A percentile compares a stretch with the other conserved stretches of the same genome.
These are phyloP conservation scores for Guadua angustifolia DNA, from an alignment of 176 grass and related monocot species.

Conservation along the genomic window DNA sequence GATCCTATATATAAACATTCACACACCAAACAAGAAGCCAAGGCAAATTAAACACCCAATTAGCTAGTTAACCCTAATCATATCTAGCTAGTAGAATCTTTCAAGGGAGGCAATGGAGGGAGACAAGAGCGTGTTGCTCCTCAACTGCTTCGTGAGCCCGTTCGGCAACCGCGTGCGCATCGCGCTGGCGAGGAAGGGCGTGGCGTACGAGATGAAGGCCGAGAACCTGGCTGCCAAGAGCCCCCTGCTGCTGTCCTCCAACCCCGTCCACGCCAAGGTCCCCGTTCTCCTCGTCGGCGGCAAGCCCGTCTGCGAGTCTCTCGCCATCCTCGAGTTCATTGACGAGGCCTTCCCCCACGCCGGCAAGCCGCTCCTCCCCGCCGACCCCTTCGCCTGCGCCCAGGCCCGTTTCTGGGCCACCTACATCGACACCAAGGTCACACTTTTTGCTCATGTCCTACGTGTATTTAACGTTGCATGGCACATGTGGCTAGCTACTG, in stretches of 20 bases:
- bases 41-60: no score
- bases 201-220: conserved; percentile 62
- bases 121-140: conserved; percentile 39
- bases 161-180: conserved; percentile 63
- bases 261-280: conserved; percentile 68
- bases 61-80: background rate
- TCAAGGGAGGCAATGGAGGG: conserved; percentile 37
- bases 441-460: no score
- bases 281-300: conserved; percentile 64
- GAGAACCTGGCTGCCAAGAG: conserved; percentile 66
- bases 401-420: conserved; percentile 67
- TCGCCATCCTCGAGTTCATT: conserved; percentile 64
- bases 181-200: conserved; percentile 69
- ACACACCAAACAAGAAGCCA: no score
- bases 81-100: background rate
- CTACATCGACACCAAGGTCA: conserved; percentile 62
- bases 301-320: conserved; percentile 65
- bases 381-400: conserved; percentile 46
- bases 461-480: background rate
- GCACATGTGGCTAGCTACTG: no score
- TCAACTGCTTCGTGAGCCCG: conserved; percentile 68
- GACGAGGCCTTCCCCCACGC: conserved; percentile 53
- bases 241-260: conserved; percentile 61
- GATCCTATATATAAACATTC: background rate
- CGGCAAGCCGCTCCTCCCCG: conserved; percentile 50